Evolutionary conservation across 768 basidiomycete genomes (phyloP).

Genomic region (Exidia glandulosa): DNA sequence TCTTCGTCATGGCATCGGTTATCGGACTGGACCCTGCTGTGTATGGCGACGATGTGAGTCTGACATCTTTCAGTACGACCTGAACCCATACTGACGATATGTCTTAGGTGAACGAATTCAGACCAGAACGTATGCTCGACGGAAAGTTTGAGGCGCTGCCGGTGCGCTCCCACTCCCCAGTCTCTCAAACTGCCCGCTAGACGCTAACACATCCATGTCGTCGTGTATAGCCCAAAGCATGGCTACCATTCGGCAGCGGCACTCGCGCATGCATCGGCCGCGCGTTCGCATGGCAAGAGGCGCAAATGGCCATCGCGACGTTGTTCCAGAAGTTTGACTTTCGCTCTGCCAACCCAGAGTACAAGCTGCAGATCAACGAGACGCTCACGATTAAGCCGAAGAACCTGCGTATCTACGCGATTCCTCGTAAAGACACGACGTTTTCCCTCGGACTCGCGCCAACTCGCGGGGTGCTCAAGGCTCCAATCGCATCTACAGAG

Average conservation of each 20-base stretch:
- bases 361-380: conserved; percentile 34
- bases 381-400: conserved; percentile 37
- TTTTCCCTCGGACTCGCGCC: neutral
- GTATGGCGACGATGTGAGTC: conserved; percentile 39
- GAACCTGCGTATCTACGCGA: conserved; percentile 29
- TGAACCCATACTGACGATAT: neutral
- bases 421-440: conserved; percentile 18
- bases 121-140: conserved; percentile 39
- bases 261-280: conserved; percentile 24
- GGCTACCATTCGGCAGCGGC: conserved; percentile 28
- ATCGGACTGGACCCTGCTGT: conserved; percentile 31
- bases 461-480: neutral
- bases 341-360: conserved; percentile 30
- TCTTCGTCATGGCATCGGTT: conserved; percentile 20
- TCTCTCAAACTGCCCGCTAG: conserved; percentile 3
- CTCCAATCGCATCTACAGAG: no score
- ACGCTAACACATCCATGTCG: neutral
- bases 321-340: conserved; percentile 38
- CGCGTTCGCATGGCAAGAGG: conserved; percentile 39
- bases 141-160: conserved; percentile 38
- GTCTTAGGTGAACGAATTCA: conserved; percentile 26
- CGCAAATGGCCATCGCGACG: conserved; percentile 28
- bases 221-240: conserved; percentile 26
- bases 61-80: neutral
- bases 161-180: no score